Evolutionary conservation across 2,329 filamentous ascomycete genomes (phyloP).

Genomic region (Curvularia verruculosa): DNA sequence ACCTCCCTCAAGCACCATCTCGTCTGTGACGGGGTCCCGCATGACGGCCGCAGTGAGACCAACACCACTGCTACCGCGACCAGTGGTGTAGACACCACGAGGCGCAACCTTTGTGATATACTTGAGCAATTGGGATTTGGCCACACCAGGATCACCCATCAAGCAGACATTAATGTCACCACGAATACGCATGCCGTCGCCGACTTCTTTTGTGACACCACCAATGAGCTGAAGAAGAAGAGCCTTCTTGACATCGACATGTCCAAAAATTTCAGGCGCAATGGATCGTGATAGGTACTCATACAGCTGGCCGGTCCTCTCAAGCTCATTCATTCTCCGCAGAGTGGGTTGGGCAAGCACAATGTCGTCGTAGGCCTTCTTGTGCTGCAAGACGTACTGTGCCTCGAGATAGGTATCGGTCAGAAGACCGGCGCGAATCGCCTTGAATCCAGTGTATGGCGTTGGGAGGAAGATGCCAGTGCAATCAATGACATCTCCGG

Average conservation of each 20-base stretch:
- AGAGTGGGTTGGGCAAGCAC: slow-evolving; percentile 79
- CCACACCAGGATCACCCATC: slow-evolving; percentile 99
- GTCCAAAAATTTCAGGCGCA: slow-evolving; percentile 95
- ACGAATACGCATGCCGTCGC: slow-evolving; percentile 97
- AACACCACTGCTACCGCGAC: slow-evolving; percentile 79
- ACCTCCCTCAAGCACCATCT: slow-evolving; percentile 83
- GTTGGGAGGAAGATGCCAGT: slow-evolving; percentile 96
- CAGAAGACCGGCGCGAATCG: slow-evolving; percentile 91
- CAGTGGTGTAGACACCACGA: slow-evolving; percentile 84
- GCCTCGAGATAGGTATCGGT: slow-evolving; percentile 98
- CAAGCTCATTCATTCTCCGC: slow-evolving; percentile 82
- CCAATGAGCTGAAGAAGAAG: slow-evolving; percentile 93
- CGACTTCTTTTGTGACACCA: slow-evolving; percentile 94
- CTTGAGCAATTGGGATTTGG: slow-evolving; percentile 97
- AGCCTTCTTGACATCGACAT: slow-evolving; percentile 97
- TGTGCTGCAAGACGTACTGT: slow-evolving; percentile 92
- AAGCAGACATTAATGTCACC: slow-evolving; percentile 98
- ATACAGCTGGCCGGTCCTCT: slow-evolving; percentile 88
- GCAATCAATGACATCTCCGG: slow-evolving; percentile 92
- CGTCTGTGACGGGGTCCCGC: slow-evolving; percentile 81
- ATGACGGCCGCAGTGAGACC: slow-evolving; percentile 84
- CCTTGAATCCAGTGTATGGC: slow-evolving; percentile 98
- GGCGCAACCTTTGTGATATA: slow-evolving; percentile 98
- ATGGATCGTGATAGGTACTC: slow-evolving; percentile 96
- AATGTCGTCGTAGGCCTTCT: slow-evolving; percentile 96